phyloP scores from a whole-genome alignment of 2,329 filamentous ascomycete species.

The Parastagonospora nodorum region DNA sequence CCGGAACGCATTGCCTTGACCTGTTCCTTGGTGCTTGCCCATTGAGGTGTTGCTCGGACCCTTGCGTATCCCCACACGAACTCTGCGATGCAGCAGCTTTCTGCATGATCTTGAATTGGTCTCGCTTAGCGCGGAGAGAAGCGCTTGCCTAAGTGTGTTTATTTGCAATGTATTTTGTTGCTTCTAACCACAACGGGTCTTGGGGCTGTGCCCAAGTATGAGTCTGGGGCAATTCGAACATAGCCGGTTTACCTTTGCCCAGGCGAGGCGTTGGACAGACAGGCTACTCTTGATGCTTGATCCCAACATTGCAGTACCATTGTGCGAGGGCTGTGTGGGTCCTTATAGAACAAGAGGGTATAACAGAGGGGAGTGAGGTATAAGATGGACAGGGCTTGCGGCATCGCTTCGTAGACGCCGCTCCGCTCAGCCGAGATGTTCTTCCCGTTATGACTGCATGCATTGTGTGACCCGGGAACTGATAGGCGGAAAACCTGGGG shows the following conservation, averaged over 20 bases:
- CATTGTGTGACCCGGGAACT: conserved; percentile 11
- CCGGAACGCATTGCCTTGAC: background rate
- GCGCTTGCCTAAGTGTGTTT: conserved; percentile 1
- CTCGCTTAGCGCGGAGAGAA: conserved; percentile 10
- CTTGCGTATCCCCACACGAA: conserved; percentile 18
- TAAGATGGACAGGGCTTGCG: conserved; percentile 12
- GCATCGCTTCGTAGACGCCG: conserved; percentile 5
- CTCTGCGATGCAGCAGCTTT: conserved; percentile 9
- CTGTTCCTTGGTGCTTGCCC: background rate
- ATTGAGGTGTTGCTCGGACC: background rate
- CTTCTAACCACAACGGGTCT: conserved; percentile 9
- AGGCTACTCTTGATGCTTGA: conserved; percentile 11
- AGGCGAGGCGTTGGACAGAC: conserved; percentile 16
- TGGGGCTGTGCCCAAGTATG: conserved; percentile 13
- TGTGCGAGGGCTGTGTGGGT: background rate
- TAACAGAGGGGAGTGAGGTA: conserved; percentile 8
- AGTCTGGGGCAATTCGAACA: conserved; percentile 10
- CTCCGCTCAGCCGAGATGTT: conserved; percentile 18
- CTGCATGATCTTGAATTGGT: conserved; percentile 25
- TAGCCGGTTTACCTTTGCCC: conserved; percentile 10
- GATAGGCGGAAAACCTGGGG: conserved; percentile 15
- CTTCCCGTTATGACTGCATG: conserved; percentile 10
- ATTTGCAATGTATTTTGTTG: conserved; percentile 7
- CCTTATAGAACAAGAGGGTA: conserved; percentile 6
- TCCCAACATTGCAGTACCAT: conserved; percentile 10